Evolutionary conservation across 352 stramenopile genomes (phyloP).

Genomic region (Phytophthora agathidicida): DNA sequence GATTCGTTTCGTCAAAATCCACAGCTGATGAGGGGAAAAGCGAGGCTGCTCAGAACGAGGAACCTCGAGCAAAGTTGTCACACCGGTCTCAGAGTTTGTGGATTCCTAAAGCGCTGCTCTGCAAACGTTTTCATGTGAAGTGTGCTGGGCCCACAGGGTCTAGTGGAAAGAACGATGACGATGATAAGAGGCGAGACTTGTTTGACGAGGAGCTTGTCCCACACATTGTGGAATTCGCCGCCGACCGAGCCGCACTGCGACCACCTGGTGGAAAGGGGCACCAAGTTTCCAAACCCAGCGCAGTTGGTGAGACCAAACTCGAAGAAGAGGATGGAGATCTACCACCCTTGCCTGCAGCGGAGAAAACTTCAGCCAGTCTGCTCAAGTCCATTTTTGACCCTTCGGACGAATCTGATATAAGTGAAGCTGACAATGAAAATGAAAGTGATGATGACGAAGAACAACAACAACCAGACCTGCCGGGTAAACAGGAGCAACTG

Average conservation of each 20-base stretch:
- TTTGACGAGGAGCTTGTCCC: slow-evolving; percentile 79
- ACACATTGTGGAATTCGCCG: slow-evolving; percentile 71
- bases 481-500: no score
- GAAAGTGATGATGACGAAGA: slow-evolving; percentile 31
- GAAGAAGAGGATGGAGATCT: slow-evolving; percentile 31
- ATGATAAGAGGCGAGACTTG: slow-evolving; percentile 44
- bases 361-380: slow-evolving; percentile 54
- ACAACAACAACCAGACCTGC: no score
- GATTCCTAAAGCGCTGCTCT: slow-evolving; percentile 73
- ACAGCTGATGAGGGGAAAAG: slow-evolving; percentile 13
- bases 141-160: slow-evolving; percentile 45
- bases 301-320: neutral
- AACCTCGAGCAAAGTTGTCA: slow-evolving; percentile 41
- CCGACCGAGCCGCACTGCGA: slow-evolving; percentile 32
- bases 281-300: neutral
- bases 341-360: slow-evolving; percentile 40
- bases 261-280: neutral
- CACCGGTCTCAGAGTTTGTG: slow-evolving; percentile 58
- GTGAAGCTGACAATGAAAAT: slow-evolving; percentile 50
- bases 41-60: neutral
- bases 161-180: slow-evolving; percentile 24
- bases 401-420: slow-evolving; percentile 58
- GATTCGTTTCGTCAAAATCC: slow-evolving; percentile 65
- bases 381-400: slow-evolving; percentile 87
- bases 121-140: slow-evolving; percentile 86